These are phyloP conservation scores for Orbilia blumenaviensis DNA, from an alignment of 2,329 filamentous ascomycete genomes.

Conservation along the genomic window DNA sequence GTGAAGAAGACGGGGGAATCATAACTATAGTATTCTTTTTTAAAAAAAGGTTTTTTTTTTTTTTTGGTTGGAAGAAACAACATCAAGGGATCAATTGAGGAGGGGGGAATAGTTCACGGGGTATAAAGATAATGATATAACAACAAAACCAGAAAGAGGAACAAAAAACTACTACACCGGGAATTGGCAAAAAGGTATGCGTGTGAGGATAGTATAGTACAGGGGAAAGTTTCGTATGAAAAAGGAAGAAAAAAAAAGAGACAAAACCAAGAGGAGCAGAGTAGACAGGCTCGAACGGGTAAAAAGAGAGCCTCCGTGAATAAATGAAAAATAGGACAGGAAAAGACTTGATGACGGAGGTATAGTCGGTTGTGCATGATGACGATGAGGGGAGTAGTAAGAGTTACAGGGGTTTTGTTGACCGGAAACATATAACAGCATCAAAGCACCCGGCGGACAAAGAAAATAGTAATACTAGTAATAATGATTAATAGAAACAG, in stretches of 20 bases:
- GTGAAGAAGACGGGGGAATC: neutral
- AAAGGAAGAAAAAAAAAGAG: neutral
- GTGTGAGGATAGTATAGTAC: neutral
- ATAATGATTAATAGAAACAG: neutral
- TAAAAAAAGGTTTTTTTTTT: too few species aligned
- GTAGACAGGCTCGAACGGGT: too few species aligned
- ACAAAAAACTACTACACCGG: neutral
- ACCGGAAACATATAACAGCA: neutral
- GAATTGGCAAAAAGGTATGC: neutral
- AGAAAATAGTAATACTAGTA: neutral
- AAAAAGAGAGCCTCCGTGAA: too few species aligned
- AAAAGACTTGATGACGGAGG: too few species aligned
- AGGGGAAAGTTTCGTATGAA: neutral
- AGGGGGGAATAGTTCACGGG: neutral
- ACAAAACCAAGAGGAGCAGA: neutral
- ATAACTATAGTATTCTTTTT: neutral
- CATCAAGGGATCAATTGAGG: too few species aligned
- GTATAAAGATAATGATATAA: neutral
- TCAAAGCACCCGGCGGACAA: neutral
- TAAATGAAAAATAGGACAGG: neutral
- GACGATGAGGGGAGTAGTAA: neutral
- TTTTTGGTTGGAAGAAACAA: too few species aligned
- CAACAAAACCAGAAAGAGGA: too few species aligned
- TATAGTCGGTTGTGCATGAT: neutral
- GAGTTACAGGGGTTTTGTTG: conserved; percentile 7